phyloP scores from a whole-genome alignment of 148 eudicot species.

The Hydrangea macrophylla region DNA sequence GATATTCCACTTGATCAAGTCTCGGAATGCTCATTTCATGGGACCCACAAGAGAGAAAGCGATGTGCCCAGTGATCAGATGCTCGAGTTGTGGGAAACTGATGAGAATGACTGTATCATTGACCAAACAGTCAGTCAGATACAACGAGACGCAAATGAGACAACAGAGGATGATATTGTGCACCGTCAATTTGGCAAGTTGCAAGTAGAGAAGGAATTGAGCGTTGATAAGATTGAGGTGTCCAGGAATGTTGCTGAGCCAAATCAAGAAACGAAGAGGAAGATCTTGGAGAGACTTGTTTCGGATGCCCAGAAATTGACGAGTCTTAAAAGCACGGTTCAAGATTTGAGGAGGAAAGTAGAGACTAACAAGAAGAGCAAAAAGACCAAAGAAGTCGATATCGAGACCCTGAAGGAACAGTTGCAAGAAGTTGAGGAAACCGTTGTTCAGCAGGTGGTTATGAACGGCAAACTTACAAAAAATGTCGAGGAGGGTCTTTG shows the following conservation, averaged over 20 bases:
- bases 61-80: slow-evolving; percentile 56
- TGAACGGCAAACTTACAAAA: slow-evolving; percentile 48
- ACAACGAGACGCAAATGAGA: slow-evolving; percentile 25
- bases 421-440: slow-evolving; percentile 64
- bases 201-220: slow-evolving; percentile 65
- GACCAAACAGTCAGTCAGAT: slow-evolving; percentile 28
- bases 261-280: slow-evolving; percentile 32
- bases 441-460: slow-evolving; percentile 48
- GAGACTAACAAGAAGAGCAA: slow-evolving; percentile 46
- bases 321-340: slow-evolving; percentile 47
- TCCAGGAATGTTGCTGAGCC: slow-evolving; percentile 25
- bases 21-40: slow-evolving; percentile 39
- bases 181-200: slow-evolving; percentile 33
- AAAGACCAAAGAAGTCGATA: slow-evolving; percentile 42
- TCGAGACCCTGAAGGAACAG: slow-evolving; percentile 53
- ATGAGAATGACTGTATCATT: slow-evolving; percentile 31
- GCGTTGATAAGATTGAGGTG: slow-evolving; percentile 59
- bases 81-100: slow-evolving; percentile 85
- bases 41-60: slow-evolving; percentile 41
- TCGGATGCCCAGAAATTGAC: slow-evolving; percentile 66
- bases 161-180: slow-evolving; percentile 26
- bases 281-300: slow-evolving; percentile 51
- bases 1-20: slow-evolving; percentile 87
- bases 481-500: slow-evolving; percentile 41
- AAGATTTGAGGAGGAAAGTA: slow-evolving; percentile 55